Evolutionary conservation across 1,139 yeast species (phyloP).

Genomic region (Candida pseudoviswanathii): DNA sequence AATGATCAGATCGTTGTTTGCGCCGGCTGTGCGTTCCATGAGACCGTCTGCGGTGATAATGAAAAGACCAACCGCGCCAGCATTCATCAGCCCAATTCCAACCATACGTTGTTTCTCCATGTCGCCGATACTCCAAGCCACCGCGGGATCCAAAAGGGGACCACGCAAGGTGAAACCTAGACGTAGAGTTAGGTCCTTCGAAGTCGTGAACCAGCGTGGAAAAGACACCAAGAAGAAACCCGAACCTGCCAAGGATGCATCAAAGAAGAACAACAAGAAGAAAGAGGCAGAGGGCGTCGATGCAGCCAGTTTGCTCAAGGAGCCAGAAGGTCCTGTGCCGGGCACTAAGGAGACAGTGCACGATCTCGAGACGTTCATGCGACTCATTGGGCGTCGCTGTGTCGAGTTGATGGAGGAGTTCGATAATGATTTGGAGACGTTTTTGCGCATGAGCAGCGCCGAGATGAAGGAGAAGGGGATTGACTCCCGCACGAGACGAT

Average conservation of each 20-base stretch:
- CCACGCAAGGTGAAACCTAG: no score
- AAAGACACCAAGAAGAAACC: no score
- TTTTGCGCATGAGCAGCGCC: constrained; percentile 57
- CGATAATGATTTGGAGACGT: constrained; percentile 70
- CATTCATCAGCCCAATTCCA: constrained; percentile 2
- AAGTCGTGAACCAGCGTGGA: no score
- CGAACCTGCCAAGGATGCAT: no score
- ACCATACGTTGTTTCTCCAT: constrained; percentile 14
- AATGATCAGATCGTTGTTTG: constrained; percentile 13
- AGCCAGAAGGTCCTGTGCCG: no score
- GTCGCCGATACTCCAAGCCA: constrained; percentile 13
- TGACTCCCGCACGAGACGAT: constrained; percentile 70
- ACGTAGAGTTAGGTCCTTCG: no score
- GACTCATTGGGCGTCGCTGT: constrained; percentile 73
- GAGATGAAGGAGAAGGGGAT: constrained; percentile 79
- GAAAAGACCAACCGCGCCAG: neutral
- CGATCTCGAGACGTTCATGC: constrained; percentile 72
- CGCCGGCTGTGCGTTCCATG: constrained; percentile 1
- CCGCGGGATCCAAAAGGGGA: no score
- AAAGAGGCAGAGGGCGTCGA: no score
- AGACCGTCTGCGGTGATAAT: neutral
- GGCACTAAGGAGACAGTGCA: constrained; percentile 59
- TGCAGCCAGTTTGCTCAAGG: no score
- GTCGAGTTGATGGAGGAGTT: constrained; percentile 69
- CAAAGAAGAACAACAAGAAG: no score